Base-by-base conservation (phyloP, 257 asterid genomes). In the Eustoma russellianum region DNA sequence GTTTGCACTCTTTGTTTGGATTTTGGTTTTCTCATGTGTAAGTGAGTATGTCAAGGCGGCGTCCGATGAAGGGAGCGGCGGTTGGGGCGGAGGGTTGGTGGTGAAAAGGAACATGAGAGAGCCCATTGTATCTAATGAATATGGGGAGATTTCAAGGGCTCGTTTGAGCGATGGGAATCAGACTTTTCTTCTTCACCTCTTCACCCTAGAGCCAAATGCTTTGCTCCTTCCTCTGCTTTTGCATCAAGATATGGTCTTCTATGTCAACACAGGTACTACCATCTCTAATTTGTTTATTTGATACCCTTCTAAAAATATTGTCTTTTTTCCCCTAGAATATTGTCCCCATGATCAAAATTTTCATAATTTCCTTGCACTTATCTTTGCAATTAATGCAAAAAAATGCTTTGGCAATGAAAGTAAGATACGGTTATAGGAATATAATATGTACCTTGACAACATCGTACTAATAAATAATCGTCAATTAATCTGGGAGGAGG, bases 151-250 rank as follows among this genome's bases (percentile, higher is more conserved):
- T 65, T 63, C 83, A 2, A 79, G 83, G 50, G 93, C 51, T 6
- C 68, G 66, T 13, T 62, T 81, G 15, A 14, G 53, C 18, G 84
- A 70, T 17, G 64, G 62, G 9, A 60, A 66, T 16, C 83, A 80
- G 50, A 56, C 85, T 0, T 78, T 71, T 74, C 83, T 68, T 13
- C 78, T 87, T 53, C 90, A 84, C 40, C 82, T 79, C 85, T 75
- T 91, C 74, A 87, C 94, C 5, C 56, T 87, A 85, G 94, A 84
- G 48, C 95, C 98, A 11, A 80, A 82, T 46, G 74, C 95, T 4
- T 56, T 87, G 49, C 76, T 91, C 40, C 95, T 91, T 45, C 98
- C 96, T 0, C 87, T 74, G 48, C 43, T 87, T 56, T 65, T 87
- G 4, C 94, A 91, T 58, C 73, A 81, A 0, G 86, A 84, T 17